These are phyloP conservation scores for Termitomyces sp. DNA, from an alignment of 768 basidiomycete genomes.

Conservation along the genomic window DNA sequence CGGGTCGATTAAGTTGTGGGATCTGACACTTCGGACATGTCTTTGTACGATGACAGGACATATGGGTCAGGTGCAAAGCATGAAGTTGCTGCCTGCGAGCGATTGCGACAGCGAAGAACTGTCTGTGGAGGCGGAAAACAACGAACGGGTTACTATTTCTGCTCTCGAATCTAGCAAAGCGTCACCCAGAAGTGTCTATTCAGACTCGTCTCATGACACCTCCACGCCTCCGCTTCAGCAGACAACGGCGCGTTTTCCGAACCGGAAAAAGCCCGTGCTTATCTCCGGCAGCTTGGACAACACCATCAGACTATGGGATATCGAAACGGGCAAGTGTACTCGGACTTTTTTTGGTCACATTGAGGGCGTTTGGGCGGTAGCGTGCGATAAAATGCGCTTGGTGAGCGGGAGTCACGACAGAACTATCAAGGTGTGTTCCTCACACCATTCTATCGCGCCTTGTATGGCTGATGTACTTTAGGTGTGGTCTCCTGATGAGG, in stretches of 20 bases:
- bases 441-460: not conserved
- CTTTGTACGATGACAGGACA: slow-evolving; percentile 85
- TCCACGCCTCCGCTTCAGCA: not conserved
- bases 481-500: slow-evolving; percentile 94
- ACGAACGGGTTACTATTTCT: not conserved
- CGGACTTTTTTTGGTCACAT: slow-evolving; percentile 95
- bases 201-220: not conserved
- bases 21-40: slow-evolving; percentile 75
- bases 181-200: not conserved
- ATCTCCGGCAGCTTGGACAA: slow-evolving; percentile 92
- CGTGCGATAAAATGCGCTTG: slow-evolving; percentile 85
- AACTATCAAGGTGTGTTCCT: slow-evolving; percentile 80
- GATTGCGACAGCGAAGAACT: slow-evolving; percentile 36
- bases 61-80: slow-evolving; percentile 90
- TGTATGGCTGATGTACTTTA: slow-evolving; percentile 22
- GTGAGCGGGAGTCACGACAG: slow-evolving; percentile 94
- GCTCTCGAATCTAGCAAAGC: not conserved
- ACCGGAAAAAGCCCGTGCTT: slow-evolving; percentile 61
- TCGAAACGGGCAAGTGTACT: slow-evolving; percentile 73
- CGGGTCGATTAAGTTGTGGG: slow-evolving; percentile 91
- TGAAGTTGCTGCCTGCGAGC: slow-evolving; percentile 71
- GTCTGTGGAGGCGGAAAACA: not conserved
- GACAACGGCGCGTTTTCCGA: slow-evolving; percentile 7
- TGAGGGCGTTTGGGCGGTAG: slow-evolving; percentile 97
- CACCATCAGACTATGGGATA: slow-evolving; percentile 94